Conservation (phyloP, 495 filamentous ascomycete species). For the Filosporella fistucella region DNA sequence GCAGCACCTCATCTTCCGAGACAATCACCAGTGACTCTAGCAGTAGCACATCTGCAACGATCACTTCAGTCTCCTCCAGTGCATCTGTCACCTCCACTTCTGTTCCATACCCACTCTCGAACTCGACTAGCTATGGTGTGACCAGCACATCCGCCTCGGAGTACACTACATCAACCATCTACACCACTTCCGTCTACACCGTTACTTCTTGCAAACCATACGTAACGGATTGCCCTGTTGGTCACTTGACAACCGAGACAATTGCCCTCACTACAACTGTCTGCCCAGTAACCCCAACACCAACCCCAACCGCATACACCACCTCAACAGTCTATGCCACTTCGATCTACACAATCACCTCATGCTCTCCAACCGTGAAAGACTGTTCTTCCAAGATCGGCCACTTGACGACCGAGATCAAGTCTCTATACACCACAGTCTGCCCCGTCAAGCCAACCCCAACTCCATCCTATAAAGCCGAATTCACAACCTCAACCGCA, state of each 20-base stretch:
- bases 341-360: constrained; percentile 49
- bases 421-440: constrained; percentile 32
- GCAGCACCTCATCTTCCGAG: background rate
- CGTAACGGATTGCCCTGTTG: constrained; percentile 55
- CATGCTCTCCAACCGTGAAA: constrained; percentile 49
- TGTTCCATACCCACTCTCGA: background rate
- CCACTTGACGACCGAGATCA: constrained; percentile 4
- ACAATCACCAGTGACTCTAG: background rate
- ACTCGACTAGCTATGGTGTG: background rate
- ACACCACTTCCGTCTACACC: constrained; percentile 51
- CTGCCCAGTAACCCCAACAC: constrained; percentile 34
- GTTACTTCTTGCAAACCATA: constrained; percentile 51
- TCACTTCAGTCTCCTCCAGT: background rate
- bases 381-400: constrained; percentile 41
- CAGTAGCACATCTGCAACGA: background rate
- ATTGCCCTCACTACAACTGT: constrained; percentile 35
- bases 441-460: constrained; percentile 28
- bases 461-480: constrained; percentile 24
- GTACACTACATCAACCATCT: constrained; percentile 54
- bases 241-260: constrained; percentile 32
- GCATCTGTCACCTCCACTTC: background rate
- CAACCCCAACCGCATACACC: constrained; percentile 22
- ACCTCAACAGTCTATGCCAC: constrained; percentile 57
- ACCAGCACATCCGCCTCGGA: background rate
- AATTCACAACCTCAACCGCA: background rate